Percentiles rank a stretch among this genome's conserved stretches.
Conservation (phyloP, 495 filamentous ascomycete genomes). For the Sabuloglossum arenarium region DNA sequence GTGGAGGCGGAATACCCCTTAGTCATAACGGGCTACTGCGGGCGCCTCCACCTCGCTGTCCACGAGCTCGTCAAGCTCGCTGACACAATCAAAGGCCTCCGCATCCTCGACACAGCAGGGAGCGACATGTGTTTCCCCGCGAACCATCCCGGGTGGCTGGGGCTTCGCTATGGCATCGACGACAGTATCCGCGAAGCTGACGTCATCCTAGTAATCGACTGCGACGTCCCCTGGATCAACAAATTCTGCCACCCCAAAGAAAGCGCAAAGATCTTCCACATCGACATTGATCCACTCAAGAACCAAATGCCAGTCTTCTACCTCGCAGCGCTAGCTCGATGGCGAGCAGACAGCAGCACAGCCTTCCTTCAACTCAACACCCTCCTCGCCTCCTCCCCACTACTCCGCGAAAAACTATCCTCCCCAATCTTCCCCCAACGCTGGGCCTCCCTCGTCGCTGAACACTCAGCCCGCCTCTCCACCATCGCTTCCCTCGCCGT, state of each 20-base stretch:
- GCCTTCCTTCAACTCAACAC: conserved; percentile 17
- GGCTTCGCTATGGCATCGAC: conserved; percentile 57
- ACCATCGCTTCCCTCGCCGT: conserved; percentile 35
- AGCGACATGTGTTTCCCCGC: conserved; percentile 94
- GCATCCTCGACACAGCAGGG: conserved; percentile 76
- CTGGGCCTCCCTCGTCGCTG: conserved; percentile 33
- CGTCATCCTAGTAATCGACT: conserved; percentile 70
- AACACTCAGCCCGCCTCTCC: conserved; percentile 37
- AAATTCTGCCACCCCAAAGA: conserved; percentile 33
- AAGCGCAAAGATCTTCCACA: conserved; percentile 49
- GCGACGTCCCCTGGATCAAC: conserved; percentile 60
- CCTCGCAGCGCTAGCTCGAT: conserved; percentile 18
- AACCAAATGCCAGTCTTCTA: conserved; percentile 55
- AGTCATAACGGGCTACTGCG: conserved; percentile 65
- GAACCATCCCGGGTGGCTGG: conserved; percentile 51
- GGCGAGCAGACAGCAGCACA: conserved; percentile 18
- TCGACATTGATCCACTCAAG: conserved; percentile 76
- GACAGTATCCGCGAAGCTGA: conserved; percentile 57
- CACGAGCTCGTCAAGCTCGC: conserved; percentile 57
- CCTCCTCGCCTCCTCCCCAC: conserved; percentile 8
- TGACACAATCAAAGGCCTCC: conserved; percentile 52
- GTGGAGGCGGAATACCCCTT: conserved; percentile 55
- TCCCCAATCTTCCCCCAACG: conserved; percentile 12
- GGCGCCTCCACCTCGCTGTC: conserved; percentile 50
- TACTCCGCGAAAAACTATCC: conserved; percentile 2